Evolutionary conservation across 2,329 filamentous ascomycete species (phyloP).

Genomic region (Penicillium brevicompactum): DNA sequence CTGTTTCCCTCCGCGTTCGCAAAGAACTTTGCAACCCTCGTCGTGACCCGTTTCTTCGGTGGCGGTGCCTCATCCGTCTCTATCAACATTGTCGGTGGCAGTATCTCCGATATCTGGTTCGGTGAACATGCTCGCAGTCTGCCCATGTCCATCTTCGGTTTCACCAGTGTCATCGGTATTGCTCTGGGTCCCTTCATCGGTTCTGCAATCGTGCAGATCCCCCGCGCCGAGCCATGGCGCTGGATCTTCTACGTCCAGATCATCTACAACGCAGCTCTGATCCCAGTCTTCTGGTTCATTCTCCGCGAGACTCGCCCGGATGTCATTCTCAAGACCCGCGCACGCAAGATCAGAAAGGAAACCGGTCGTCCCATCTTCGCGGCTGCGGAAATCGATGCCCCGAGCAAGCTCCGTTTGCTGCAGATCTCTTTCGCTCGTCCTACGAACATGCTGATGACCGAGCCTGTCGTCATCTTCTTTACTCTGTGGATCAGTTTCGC

Average conservation of each 20-base stretch:
- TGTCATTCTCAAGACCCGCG: slow-evolving; percentile 41
- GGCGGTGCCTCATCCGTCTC: slow-evolving; percentile 47
- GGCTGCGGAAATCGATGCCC: slow-evolving; percentile 18
- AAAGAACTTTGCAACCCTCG: slow-evolving; percentile 48
- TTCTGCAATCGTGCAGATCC: slow-evolving; percentile 38
- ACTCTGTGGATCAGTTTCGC: slow-evolving; percentile 47
- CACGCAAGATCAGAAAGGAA: slow-evolving; percentile 38
- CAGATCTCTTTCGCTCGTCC: slow-evolving; percentile 41
- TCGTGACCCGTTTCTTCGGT: slow-evolving; percentile 48
- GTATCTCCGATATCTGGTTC: slow-evolving; percentile 39
- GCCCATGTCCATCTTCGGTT: slow-evolving; percentile 45
- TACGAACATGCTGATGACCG: slow-evolving; percentile 38
- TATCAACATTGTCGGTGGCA: slow-evolving; percentile 43
- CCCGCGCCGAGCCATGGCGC: slow-evolving; percentile 36
- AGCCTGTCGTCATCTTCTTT: slow-evolving; percentile 44
- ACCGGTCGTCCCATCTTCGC: slow-evolving; percentile 30
- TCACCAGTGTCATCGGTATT: slow-evolving; percentile 43
- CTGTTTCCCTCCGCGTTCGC: slow-evolving; percentile 47
- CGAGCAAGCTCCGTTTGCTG: slow-evolving; percentile 24
- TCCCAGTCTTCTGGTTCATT: slow-evolving; percentile 45
- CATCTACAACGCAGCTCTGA: slow-evolving; percentile 43
- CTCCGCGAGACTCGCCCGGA: slow-evolving; percentile 44
- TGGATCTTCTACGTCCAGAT: slow-evolving; percentile 50
- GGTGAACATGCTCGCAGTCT: slow-evolving; percentile 43
- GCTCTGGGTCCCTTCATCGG: slow-evolving; percentile 48